Percentiles rank a stretch among this genome's conserved stretches.
Conservation (phyloP, 1,139 yeast genomes). For the Protomyces arabidopsidicola region DNA sequence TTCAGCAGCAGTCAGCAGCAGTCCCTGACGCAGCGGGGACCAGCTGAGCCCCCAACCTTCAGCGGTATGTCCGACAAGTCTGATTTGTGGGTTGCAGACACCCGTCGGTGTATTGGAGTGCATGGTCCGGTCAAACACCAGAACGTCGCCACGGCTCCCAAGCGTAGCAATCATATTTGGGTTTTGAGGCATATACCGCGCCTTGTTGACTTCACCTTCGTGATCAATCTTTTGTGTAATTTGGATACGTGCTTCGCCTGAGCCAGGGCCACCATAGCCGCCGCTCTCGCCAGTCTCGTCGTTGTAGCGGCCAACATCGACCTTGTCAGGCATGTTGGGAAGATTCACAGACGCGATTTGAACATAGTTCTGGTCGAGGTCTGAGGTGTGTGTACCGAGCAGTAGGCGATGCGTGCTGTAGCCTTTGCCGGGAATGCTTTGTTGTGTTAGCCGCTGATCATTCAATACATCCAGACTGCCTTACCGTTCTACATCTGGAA, state of each 20-base stretch:
- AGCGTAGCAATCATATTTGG: slow-evolving; percentile 67
- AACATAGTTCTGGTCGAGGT: slow-evolving; percentile 68
- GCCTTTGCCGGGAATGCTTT: slow-evolving; percentile 33
- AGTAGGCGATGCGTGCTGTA: slow-evolving; percentile 46
- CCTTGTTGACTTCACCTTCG: slow-evolving; percentile 67
- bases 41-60: slow-evolving; percentile 74
- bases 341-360: slow-evolving; percentile 69
- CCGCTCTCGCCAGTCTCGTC: slow-evolving; percentile 37
- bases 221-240: slow-evolving; percentile 51
- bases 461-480: neutral
- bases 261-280: slow-evolving; percentile 37
- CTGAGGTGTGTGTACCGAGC: slow-evolving; percentile 84
- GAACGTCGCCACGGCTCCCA: slow-evolving; percentile 68
- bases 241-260: slow-evolving; percentile 44
- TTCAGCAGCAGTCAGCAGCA: slow-evolving; percentile 61
- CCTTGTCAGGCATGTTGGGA: slow-evolving; percentile 44
- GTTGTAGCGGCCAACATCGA: slow-evolving; percentile 41
- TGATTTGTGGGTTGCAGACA: slow-evolving; percentile 40
- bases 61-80: slow-evolving; percentile 55
- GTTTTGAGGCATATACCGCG: slow-evolving; percentile 74
- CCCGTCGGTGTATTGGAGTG: slow-evolving; percentile 42
- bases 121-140: slow-evolving; percentile 57
- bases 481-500: slow-evolving; percentile 42
- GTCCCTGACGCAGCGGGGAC: slow-evolving; percentile 45
- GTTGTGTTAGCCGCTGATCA: neutral